phyloP scores from a whole-genome alignment of 169 alveolate genomes.

The Plasmodium blacklocki region DNA sequence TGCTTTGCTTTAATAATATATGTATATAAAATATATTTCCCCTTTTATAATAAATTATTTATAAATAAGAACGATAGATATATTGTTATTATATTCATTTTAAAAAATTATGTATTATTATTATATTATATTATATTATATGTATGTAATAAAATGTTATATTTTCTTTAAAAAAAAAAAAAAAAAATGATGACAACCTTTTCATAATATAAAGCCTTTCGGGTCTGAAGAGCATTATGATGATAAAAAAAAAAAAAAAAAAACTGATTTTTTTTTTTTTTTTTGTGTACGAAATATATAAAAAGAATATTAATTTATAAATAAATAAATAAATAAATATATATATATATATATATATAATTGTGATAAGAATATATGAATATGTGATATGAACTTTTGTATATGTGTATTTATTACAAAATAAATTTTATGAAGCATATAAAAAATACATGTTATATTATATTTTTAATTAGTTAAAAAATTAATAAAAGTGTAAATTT shows the following conservation, averaged over 20 bases:
- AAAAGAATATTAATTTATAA: background rate
- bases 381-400: background rate
- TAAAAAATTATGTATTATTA: no score
- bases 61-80: no score
- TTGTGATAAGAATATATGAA: background rate
- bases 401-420: slow-evolving; percentile 1
- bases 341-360: background rate
- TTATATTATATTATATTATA: no score
- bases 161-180: slow-evolving; percentile 7
- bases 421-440: background rate
- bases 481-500: background rate
- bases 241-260: slow-evolving; percentile 11
- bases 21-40: no score
- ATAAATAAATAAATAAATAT: background rate
- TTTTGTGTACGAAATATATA: background rate
- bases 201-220: slow-evolving; percentile 56
- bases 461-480: background rate
- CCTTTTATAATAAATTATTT: no score
- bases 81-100: no score
- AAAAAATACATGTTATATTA: no score
- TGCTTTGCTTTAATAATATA: no score
- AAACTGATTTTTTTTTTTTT: slow-evolving; percentile 47
- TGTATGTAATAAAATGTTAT: background rate
- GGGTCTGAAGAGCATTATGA: slow-evolving; percentile 51
- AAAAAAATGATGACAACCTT: slow-evolving; percentile 51